Evolutionary conservation across 2,329 filamentous ascomycete genomes (phyloP).

Genomic region (Penicillium freii): DNA sequence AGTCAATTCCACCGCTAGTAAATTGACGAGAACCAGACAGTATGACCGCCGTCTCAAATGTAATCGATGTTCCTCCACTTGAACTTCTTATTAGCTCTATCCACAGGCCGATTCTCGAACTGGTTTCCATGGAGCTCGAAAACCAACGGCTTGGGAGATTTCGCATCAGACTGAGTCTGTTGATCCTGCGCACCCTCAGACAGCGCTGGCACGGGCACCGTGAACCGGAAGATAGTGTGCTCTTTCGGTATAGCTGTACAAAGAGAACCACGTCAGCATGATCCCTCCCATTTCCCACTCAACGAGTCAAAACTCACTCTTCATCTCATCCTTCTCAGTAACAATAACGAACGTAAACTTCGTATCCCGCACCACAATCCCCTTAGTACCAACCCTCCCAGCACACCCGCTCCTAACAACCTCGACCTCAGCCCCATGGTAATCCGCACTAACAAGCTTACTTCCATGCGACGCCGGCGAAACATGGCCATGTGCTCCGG

Average conservation of each 20-base stretch:
- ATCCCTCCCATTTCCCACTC: neutral
- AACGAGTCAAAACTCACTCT: conserved; percentile 49
- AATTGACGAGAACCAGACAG: neutral
- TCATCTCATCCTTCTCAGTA: conserved; percentile 67
- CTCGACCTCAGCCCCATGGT: conserved; percentile 80
- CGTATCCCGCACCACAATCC: conserved; percentile 86
- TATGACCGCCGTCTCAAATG: conserved; percentile 52
- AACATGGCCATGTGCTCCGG: conserved; percentile 37
- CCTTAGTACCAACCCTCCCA: conserved; percentile 75
- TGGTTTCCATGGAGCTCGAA: conserved; percentile 89
- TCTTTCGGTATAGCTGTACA: conserved; percentile 74
- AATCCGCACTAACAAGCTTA: conserved; percentile 81
- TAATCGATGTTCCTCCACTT: conserved; percentile 77
- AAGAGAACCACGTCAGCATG: neutral
- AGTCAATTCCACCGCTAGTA: neutral
- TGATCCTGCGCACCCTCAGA: conserved; percentile 18
- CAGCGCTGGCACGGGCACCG: conserved; percentile 54
- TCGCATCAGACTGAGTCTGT: conserved; percentile 35
- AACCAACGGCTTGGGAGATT: conserved; percentile 47
- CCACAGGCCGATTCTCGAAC: conserved; percentile 76
- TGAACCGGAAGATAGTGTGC: conserved; percentile 77
- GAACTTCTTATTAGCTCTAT: conserved; percentile 88
- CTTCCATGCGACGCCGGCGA: conserved; percentile 55
- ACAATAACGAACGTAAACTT: conserved; percentile 84
- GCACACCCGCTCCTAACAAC: conserved; percentile 80